phyloP scores from a whole-genome alignment of 352 stramenopile species.

The Discostella stelligera region DNA sequence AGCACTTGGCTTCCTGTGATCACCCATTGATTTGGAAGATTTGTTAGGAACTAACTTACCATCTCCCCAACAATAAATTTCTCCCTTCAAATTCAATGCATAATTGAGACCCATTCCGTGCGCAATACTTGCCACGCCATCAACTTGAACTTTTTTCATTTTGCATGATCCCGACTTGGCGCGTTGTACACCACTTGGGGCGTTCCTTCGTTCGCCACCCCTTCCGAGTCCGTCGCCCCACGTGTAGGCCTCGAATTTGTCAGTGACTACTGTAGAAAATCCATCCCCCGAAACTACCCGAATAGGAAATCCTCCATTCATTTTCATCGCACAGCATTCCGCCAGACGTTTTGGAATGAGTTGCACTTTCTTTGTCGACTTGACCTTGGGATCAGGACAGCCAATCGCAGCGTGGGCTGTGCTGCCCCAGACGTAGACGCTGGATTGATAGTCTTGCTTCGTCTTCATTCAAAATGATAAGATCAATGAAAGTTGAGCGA shows the following conservation, averaged over 20 bases:
- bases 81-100: slow-evolving; percentile 44
- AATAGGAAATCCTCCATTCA: neutral
- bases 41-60: slow-evolving; percentile 37
- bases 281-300: slow-evolving; percentile 22
- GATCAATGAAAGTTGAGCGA: neutral
- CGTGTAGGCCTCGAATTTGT: slow-evolving; percentile 29
- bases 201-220: neutral
- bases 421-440: slow-evolving; percentile 38
- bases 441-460: slow-evolving; percentile 27
- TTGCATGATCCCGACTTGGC: slow-evolving; percentile 4
- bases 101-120: slow-evolving; percentile 23
- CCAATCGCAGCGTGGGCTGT: slow-evolving; percentile 29
- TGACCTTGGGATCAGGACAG: slow-evolving; percentile 1
- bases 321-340: slow-evolving; percentile 11
- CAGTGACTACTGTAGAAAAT: slow-evolving; percentile 27
- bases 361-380: slow-evolving; percentile 16
- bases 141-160: slow-evolving; percentile 85
- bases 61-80: slow-evolving; percentile 73
- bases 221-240: slow-evolving; percentile 19
- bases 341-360: slow-evolving; percentile 7
- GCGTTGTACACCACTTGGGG: slow-evolving; percentile 73
- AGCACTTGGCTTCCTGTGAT: neutral
- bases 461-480: neutral
- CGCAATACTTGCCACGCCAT: slow-evolving; percentile 5
- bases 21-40: neutral